These are phyloP conservation scores for Verticillium nubilum DNA, from an alignment of 2,329 filamentous ascomycete genomes.

Conservation along the genomic window DNA sequence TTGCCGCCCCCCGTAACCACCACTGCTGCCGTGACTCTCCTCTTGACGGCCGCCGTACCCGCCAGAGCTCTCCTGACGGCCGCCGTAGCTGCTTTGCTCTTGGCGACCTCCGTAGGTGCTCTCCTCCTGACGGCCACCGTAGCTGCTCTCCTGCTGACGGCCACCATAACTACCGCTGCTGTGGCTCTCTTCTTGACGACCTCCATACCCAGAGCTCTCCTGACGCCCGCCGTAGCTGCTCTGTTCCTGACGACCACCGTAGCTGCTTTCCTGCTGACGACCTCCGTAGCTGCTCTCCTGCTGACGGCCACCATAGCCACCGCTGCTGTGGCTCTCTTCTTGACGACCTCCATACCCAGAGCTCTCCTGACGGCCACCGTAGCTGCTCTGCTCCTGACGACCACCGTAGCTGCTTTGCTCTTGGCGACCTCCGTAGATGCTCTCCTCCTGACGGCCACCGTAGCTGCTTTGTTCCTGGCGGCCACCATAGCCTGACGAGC, in stretches of 20 bases:
- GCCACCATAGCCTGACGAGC: constrained; percentile 16
- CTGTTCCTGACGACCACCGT: constrained; percentile 14
- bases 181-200: constrained; percentile 8
- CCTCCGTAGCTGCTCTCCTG: constrained; percentile 12
- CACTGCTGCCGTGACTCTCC: constrained; percentile 9
- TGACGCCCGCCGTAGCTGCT: constrained; percentile 1
- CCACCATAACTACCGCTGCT: constrained; percentile 15
- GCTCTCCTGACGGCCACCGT: constrained; percentile 17
- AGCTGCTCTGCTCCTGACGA: constrained; percentile 15
- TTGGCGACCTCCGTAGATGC: constrained; percentile 13
- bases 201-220: constrained; percentile 20
- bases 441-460: constrained; percentile 14
- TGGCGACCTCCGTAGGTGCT: constrained; percentile 15
- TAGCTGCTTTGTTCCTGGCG: constrained; percentile 18
- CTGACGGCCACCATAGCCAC: constrained; percentile 10
- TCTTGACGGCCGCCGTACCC: constrained; percentile 8
- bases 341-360: constrained; percentile 6
- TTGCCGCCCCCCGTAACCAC: neutral
- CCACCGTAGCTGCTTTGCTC: constrained; percentile 16
- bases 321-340: constrained; percentile 11
- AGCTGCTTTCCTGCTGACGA: constrained; percentile 17
- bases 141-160: constrained; percentile 14
- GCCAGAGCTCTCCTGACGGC: constrained; percentile 13
- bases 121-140: constrained; percentile 12
- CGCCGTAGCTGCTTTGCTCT: constrained; percentile 17